Percentiles rank a stretch among this genome's conserved stretches.
These are phyloP conservation scores for Colletotrichum sidae DNA, from an alignment of 2,329 filamentous ascomycete genomes.

Conservation along the genomic window DNA sequence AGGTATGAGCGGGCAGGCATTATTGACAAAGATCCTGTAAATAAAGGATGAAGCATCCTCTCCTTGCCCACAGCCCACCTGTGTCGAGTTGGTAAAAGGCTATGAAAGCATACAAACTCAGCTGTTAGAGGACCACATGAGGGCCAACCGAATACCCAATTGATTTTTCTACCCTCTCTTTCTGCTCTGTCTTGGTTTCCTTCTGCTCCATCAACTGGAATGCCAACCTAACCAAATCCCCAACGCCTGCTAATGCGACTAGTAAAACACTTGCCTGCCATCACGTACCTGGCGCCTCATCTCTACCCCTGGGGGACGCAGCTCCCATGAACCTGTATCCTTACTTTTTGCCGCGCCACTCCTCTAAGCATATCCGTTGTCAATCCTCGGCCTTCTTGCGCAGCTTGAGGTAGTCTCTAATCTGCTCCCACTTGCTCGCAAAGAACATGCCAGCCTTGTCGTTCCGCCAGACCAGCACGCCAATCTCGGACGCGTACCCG, in stretches of 20 bases:
- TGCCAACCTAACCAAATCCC: constrained; percentile 12
- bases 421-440: constrained; percentile 89
- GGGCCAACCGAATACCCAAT: constrained; percentile 14
- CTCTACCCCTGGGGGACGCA: too few species aligned
- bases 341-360: background rate
- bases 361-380: background rate
- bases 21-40: constrained; percentile 8
- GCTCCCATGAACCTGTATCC: constrained; percentile 7
- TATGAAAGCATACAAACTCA: constrained; percentile 29
- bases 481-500: constrained; percentile 88
- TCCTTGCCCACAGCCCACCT: background rate
- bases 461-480: constrained; percentile 89
- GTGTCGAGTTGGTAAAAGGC: constrained; percentile 11
- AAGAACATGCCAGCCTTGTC: constrained; percentile 88
- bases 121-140: constrained; percentile 14
- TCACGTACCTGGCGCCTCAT: too few species aligned
- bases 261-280: too few species aligned
- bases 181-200: too few species aligned
- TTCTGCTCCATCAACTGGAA: background rate
- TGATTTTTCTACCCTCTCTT: constrained; percentile 22
- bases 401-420: constrained; percentile 81
- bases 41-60: background rate
- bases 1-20: background rate
- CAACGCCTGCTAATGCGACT: constrained; percentile 39
- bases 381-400: constrained; percentile 61